Base-by-base conservation (phyloP, 345 rosid species). In the Bruguiera parviflora region DNA sequence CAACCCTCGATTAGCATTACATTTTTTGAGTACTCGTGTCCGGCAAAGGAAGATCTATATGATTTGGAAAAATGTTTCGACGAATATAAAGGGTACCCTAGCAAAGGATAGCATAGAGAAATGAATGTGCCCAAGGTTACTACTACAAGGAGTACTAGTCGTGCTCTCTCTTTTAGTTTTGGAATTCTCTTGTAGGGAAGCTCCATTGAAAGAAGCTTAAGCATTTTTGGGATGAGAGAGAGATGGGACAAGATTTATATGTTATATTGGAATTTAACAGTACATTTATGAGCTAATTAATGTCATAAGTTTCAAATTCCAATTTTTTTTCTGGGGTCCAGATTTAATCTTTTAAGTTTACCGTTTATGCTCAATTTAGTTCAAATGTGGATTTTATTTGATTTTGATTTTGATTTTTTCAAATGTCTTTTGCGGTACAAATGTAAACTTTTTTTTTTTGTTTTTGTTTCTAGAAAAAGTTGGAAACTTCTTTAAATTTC, bases 61-160 rank as follows among this genome's bases (percentile, higher is more conserved):
- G 74, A 16, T 35, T 58, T 25, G 18, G 80, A 69, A 19, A 68
- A 61, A 18, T 22, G 25, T n/a, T 24, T 70, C 29, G 58, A 31
- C n/a, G 65, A 53, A 52, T 72, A 52, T 35, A 64, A 8, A 53
- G 78, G 76, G 66, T 73, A 71, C 53, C 85, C 74, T 47, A 73
- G 68, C 5, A 78, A 66, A 56, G 86, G 80, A 64, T 77, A 78
- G 22, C 71, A 75, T 18, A 83, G 77, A 57, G 87, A 84, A 68
- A 81, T 65, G 56, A 81, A 29, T 33, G 79, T 53, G 58, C 81
- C 7, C 20, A 66, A 22, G 58, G 82, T 58, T 49, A 66, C 27
- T 49, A 66, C 27, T 8, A 78, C 3, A 5, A 82, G 29, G 21
- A 65, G 78, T 62, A 80, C 22, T 58, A 53, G 66, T 55, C 81